Conservation (phyloP, 805 yeast species). For the Isabelozyma pseudorhagii region DNA sequence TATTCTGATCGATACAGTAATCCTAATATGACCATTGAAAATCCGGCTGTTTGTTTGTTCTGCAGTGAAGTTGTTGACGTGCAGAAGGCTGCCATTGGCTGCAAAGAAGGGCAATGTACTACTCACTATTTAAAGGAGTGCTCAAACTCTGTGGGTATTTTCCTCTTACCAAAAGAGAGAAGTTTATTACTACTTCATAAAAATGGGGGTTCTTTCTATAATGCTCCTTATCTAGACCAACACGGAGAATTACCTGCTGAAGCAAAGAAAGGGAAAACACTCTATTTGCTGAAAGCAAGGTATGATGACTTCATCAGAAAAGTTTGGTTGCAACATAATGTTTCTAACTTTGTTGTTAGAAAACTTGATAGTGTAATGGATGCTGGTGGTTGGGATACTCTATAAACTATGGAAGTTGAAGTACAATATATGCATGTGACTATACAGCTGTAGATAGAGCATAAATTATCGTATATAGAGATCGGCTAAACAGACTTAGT, state of each 20-base stretch:
- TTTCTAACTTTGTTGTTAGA: slow-evolving; percentile 74
- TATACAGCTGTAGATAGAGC: neutral
- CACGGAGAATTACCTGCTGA: slow-evolving; percentile 86
- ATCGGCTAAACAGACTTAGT: too few relatives aligned
- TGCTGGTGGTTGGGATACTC: slow-evolving; percentile 94
- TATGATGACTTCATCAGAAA: slow-evolving; percentile 65
- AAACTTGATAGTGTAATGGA: slow-evolving; percentile 76
- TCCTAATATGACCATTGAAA: slow-evolving; percentile 43
- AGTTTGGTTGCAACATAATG: slow-evolving; percentile 76
- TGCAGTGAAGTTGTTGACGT: slow-evolving; percentile 70
- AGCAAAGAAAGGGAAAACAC: slow-evolving; percentile 66
- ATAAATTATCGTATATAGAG: too few relatives aligned
- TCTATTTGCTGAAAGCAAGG: slow-evolving; percentile 56
- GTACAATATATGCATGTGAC: neutral
- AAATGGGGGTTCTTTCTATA: slow-evolving; percentile 79
- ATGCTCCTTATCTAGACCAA: slow-evolving; percentile 78
- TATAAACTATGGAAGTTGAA: slow-evolving; percentile 31
- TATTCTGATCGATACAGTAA: slow-evolving; percentile 42
- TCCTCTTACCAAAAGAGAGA: slow-evolving; percentile 67
- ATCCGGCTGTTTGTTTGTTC: slow-evolving; percentile 83
- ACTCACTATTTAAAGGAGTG: slow-evolving; percentile 66
- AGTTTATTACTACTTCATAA: slow-evolving; percentile 61
- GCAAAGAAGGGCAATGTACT: slow-evolving; percentile 72
- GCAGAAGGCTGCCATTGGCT: slow-evolving; percentile 60
- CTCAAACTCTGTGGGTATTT: slow-evolving; percentile 64